These are phyloP conservation scores for Nectriaceae sp. DNA, from an alignment of 2,329 filamentous ascomycete species.

Conservation along the genomic window DNA sequence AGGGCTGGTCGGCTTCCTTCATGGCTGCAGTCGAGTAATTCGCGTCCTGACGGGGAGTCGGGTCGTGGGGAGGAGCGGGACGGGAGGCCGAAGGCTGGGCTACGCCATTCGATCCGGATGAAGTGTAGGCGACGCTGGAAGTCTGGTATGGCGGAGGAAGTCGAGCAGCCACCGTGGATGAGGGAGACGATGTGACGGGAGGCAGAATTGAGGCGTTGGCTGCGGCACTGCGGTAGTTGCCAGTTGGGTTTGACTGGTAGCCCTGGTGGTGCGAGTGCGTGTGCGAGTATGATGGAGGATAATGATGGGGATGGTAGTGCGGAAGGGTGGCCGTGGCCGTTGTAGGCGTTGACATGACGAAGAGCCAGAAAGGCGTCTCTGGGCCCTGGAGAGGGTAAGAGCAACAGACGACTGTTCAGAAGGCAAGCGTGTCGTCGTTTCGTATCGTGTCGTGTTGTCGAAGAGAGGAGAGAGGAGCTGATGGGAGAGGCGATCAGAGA, in stretches of 20 bases:
- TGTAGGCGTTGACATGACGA: constrained; percentile 77
- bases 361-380: constrained; percentile 16
- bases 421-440: constrained; percentile 1
- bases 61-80: constrained; percentile 32
- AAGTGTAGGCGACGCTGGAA: constrained; percentile 33
- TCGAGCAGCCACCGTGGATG: constrained; percentile 23
- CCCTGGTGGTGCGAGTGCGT: constrained; percentile 26
- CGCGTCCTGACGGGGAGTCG: constrained; percentile 28
- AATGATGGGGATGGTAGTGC: constrained; percentile 66
- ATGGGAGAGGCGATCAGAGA: not conserved
- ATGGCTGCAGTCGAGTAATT: constrained; percentile 26
- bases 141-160: constrained; percentile 31
- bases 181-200: constrained; percentile 29
- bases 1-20: constrained; percentile 33
- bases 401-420: constrained; percentile 9
- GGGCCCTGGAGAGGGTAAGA: constrained; percentile 3
- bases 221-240: constrained; percentile 33
- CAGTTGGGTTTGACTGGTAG: constrained; percentile 29
- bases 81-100: constrained; percentile 32
- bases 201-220: constrained; percentile 29
- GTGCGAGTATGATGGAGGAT: constrained; percentile 55
- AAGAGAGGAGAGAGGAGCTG: not conserved
- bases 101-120: constrained; percentile 34
- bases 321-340: constrained; percentile 74
- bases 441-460: not conserved